A percentile compares a stretch with the other conserved stretches of the same genome.
phyloP scores from a whole-genome alignment of 768 basidiomycete species.

The Lactarius hengduanensis region DNA sequence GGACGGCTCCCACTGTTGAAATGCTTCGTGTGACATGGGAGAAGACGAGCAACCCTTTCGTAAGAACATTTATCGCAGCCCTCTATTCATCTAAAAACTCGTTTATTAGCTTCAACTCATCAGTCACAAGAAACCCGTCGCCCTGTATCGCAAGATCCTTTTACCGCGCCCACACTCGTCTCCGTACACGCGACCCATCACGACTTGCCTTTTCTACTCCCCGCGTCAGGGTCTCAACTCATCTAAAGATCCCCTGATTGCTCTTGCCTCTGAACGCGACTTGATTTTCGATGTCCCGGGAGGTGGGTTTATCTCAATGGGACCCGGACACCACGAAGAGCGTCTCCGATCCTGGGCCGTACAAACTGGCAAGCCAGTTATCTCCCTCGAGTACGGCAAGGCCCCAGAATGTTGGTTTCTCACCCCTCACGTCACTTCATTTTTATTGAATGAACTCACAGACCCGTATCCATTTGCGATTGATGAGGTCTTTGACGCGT shows the following conservation, averaged over 20 bases:
- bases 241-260: slow-evolving; percentile 45
- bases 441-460: slow-evolving; percentile 34
- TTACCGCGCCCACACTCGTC: slow-evolving; percentile 79
- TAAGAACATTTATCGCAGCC: slow-evolving; percentile 37
- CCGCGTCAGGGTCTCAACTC: slow-evolving; percentile 59
- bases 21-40: slow-evolving; percentile 97
- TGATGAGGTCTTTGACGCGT: slow-evolving; percentile 92
- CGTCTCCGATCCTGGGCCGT: slow-evolving; percentile 84
- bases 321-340: slow-evolving; percentile 95
- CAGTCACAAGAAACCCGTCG: slow-evolving; percentile 57
- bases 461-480: slow-evolving; percentile 98
- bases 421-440: background rate
- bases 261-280: slow-evolving; percentile 42
- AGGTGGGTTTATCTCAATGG: slow-evolving; percentile 96
- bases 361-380: slow-evolving; percentile 70
- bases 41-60: slow-evolving; percentile 93
- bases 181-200: slow-evolving; percentile 77
- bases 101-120: slow-evolving; percentile 62
- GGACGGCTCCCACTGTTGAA: slow-evolving; percentile 93
- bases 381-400: slow-evolving; percentile 93
- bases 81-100: slow-evolving; percentile 23
- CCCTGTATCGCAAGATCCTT: slow-evolving; percentile 70
- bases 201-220: slow-evolving; percentile 79
- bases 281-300: slow-evolving; percentile 92
- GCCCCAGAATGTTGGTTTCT: slow-evolving; percentile 81